phyloP scores from a whole-genome alignment of 2,329 filamentous ascomycete genomes.

The Botrytis fragariae region DNA sequence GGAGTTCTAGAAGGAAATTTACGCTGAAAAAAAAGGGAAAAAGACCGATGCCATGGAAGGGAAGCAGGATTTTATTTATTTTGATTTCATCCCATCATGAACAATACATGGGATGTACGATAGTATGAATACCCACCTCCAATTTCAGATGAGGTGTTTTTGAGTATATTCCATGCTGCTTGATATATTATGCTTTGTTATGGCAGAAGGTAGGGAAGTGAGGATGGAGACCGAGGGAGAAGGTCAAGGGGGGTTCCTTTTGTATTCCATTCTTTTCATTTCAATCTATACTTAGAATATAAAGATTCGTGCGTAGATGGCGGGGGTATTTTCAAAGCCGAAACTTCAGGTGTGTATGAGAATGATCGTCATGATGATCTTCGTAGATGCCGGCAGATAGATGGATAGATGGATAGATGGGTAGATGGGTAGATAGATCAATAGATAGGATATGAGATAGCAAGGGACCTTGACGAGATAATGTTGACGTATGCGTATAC shows the following conservation, averaged over 20 bases:
- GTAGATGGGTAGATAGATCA: no score
- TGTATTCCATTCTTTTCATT: background rate
- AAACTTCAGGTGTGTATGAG: background rate
- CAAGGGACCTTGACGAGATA: background rate
- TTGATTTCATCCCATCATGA: background rate
- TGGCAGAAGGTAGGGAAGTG: background rate
- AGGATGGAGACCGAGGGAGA: background rate
- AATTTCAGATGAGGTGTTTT: background rate
- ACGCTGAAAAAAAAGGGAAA: background rate
- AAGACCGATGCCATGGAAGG: background rate
- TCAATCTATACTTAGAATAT: background rate
- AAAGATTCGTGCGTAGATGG: background rate
- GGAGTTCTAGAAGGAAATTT: background rate
- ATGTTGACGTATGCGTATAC: background rate
- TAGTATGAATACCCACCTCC: background rate
- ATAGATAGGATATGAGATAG: background rate
- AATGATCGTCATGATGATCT: background rate
- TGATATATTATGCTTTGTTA: background rate
- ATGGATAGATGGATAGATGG: background rate
- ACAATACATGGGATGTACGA: background rate
- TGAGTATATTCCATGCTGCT: background rate
- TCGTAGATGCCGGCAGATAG: background rate
- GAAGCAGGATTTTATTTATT: background rate
- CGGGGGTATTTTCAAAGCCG: background rate
- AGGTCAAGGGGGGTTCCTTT: background rate